Evolutionary conservation across 2,329 filamentous ascomycete genomes (phyloP).

Genomic region (Colletotrichum orchidophilum): DNA sequence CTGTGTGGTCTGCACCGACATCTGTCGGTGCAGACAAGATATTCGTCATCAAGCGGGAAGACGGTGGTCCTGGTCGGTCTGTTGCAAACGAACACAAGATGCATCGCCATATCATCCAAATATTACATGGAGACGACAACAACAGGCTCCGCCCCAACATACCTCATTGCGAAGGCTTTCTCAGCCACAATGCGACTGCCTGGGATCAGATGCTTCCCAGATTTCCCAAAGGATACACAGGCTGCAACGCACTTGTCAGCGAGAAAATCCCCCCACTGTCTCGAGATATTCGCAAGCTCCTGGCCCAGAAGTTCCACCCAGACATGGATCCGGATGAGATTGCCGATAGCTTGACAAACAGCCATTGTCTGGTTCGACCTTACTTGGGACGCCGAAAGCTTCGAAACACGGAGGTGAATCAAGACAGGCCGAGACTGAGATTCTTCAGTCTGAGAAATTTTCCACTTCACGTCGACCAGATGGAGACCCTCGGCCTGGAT

Average conservation of each 20-base stretch:
- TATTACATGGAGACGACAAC: not conserved
- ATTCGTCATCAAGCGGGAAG: constrained; percentile 34
- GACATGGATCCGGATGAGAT: not conserved
- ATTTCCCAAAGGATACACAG: constrained; percentile 34
- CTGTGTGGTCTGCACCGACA: constrained; percentile 10
- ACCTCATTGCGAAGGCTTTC: not conserved
- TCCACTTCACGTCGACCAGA: constrained; percentile 59
- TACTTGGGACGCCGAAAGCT: constrained; percentile 55
- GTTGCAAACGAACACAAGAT: constrained; percentile 33
- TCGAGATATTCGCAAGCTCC: constrained; percentile 17
- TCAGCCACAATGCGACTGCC: not conserved
- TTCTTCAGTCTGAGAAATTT: constrained; percentile 58
- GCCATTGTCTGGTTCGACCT: constrained; percentile 59
- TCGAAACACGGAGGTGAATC: not conserved
- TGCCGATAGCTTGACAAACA: constrained; percentile 42
- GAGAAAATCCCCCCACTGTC: constrained; percentile 41
- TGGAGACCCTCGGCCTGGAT: constrained; percentile 52
- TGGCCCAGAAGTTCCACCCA: constrained; percentile 36
- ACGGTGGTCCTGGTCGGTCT: constrained; percentile 29
- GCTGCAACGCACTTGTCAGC: constrained; percentile 41
- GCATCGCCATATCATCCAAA: constrained; percentile 11
- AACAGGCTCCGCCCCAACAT: not conserved
- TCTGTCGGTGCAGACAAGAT: too few relatives aligned
- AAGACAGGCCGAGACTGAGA: not conserved
- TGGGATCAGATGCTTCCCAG: constrained; percentile 36